Evolutionary conservation across 352 stramenopile genomes (phyloP), one percentile per base, ranked within the genome.

Genomic region (Peronospora tabacina): DNA sequence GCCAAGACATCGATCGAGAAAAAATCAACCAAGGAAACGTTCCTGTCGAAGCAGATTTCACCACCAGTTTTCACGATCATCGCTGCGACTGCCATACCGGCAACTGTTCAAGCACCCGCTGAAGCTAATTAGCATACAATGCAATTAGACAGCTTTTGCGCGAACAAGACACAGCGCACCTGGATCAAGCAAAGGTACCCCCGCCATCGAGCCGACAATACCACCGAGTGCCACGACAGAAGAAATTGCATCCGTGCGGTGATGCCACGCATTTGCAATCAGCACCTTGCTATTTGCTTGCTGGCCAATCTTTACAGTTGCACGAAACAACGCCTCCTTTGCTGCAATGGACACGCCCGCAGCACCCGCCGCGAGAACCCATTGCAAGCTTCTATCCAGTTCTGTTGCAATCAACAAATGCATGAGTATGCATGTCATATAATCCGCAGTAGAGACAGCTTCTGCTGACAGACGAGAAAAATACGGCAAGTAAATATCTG

Each of bases 231-330:
- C 85, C 1, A 95, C 76, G 13, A 96, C 57, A 0, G 87, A 96
- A n/a, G 87, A 95, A 34, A 95, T 87, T 2, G 87, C 84, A 37
- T 96, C 87, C 0, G 84, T 93, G 11, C 87, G 84, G 48, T 96
- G 87, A 48, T 98, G 95, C 94, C 94, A 98, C 6, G 95, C 95
- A 76, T 99, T 99, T 12, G 95, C 95, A 53, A 98, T 96, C 33
- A 99, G 69, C 15, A 98, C 90, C 49, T 94, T 94, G 51, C 89
- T 98, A 57, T 97, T 97, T 10, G 94, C 63, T 26, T 82, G 62
- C 63, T 97, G 79, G 7, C 88, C 95, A 10, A 98, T 90, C 24
- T 71, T 73, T 12, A 92, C 82, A 0, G 95, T 99, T 17, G 91
- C 91, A 32, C 92, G 85, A 63, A 90, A 98, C 7, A 98, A 65